These are phyloP conservation scores for Penicillium italicum DNA, from an alignment of 2,329 filamentous ascomycete genomes.

Conservation along the genomic window DNA sequence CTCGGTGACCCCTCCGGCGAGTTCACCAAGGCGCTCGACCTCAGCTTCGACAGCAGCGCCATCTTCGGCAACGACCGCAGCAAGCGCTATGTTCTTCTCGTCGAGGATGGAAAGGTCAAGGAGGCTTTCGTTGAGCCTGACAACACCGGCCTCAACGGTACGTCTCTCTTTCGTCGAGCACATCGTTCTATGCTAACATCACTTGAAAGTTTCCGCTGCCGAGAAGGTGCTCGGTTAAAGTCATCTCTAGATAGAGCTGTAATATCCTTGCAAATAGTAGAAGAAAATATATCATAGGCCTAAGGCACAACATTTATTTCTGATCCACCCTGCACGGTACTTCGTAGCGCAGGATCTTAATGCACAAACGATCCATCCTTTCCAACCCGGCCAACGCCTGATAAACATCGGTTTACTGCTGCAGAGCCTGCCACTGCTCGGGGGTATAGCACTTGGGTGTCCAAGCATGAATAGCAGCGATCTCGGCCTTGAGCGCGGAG, in stretches of 20 bases:
- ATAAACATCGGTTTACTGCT: constrained; percentile 35
- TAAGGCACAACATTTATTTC: neutral
- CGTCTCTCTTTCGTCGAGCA: neutral
- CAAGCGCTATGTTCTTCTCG: constrained; percentile 81
- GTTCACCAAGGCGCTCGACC: constrained; percentile 79
- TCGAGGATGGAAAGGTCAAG: constrained; percentile 82
- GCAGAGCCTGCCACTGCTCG: constrained; percentile 77
- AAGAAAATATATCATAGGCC: neutral
- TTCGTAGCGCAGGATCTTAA: constrained; percentile 3
- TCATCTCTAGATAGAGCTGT: neutral
- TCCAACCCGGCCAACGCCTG: constrained; percentile 10
- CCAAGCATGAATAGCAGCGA: constrained; percentile 90
- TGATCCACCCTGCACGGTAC: neutral
- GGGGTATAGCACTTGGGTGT: constrained; percentile 90
- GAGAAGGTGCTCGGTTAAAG: constrained; percentile 48
- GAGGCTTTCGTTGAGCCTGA: constrained; percentile 81
- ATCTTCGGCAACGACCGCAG: constrained; percentile 79
- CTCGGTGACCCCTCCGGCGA: constrained; percentile 73
- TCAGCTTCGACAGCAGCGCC: constrained; percentile 72
- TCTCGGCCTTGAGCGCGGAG: constrained; percentile 75
- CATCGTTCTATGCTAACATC: constrained; percentile 12
- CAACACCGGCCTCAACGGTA: constrained; percentile 76
- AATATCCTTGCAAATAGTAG: neutral
- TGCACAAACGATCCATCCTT: constrained; percentile 7
- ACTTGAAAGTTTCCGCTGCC: constrained; percentile 44